Conservation (phyloP, 768 basidiomycete species). For the Boletellus ananas region DNA sequence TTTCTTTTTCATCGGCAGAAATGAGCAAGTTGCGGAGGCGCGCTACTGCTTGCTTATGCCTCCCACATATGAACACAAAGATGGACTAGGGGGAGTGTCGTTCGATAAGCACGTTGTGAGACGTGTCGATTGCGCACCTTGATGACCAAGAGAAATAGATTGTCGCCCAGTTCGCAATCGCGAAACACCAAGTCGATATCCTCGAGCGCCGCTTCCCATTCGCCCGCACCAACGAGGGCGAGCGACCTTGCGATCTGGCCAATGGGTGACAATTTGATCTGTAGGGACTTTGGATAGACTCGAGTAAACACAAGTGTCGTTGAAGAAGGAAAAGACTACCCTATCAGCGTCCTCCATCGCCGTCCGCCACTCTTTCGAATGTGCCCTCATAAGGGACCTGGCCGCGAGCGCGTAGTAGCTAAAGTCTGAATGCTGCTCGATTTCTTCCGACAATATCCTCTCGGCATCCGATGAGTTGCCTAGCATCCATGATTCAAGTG, state of each 20-base stretch:
- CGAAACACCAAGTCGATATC: not conserved
- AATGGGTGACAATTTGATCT: not conserved
- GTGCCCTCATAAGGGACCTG: not conserved
- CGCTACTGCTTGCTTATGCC: not conserved
- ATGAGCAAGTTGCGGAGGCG: not conserved
- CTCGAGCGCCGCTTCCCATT: not conserved
- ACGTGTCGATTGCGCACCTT: not conserved
- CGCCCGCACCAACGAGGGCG: not conserved
- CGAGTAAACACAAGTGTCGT: not conserved
- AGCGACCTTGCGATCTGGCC: slow-evolving; percentile 2
- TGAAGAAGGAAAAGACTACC: not conserved
- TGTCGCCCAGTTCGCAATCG: not conserved
- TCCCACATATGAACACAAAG: not conserved
- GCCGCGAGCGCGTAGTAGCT: not conserved
- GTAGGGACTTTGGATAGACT: not conserved
- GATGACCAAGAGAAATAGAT: not conserved
- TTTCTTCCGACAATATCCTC: not conserved
- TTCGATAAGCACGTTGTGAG: not conserved
- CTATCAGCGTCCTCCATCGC: not conserved
- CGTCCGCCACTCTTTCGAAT: not conserved
- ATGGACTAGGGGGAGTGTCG: not conserved
- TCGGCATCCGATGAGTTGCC: not conserved
- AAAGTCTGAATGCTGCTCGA: not conserved
- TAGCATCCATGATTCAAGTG: not conserved
- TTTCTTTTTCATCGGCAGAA: not conserved